Evolutionary conservation across 305 asterid genomes (phyloP), one percentile per base, ranked within the genome.

Genomic region (Nicotiana rustica): DNA sequence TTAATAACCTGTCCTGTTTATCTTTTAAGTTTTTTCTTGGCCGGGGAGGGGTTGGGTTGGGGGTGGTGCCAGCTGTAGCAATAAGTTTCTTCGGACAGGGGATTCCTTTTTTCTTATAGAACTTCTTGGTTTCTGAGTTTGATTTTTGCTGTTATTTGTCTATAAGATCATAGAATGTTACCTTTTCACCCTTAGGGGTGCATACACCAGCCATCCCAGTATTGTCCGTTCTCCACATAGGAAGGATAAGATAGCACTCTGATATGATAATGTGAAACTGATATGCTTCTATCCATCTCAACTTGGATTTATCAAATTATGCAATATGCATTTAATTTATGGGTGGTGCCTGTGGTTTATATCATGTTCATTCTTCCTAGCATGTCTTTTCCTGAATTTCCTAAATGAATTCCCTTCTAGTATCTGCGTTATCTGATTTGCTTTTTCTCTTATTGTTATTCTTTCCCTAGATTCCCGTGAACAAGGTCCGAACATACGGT

Each of bases 381-480:
- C 66, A 31, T 76, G 71, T 1, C 13, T 25, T 13, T 25, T 44
- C 7, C n/a, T 79, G n/a, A 79, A 44, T 25, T 79, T 31, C 73
- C 44, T 52, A 7, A 10, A 64, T 79, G 47, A 64, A 6, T 14
- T 79, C 17, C n/a, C 36, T 41, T 84, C 73, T 49, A 25, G 25
- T 52, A 25, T 70, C 70, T 35, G 35, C 35, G 56, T 21, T 21
- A 13, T 73, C 61, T 62, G 49, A 79, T 44, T 64, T 36, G 5
- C 55, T 12, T 76, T 73, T 67, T 75, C 33, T 75, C 64, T 17
- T 64, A 78, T 86, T 29, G 69, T 61, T 87, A 68, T 83, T 81
- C 85, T 49, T 78, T 86, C 56, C 75, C 82, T 95, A 95, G 99
- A 89, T 95, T 87, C 98, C 99, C 41, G 99, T 97, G 85, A 93